phyloP scores from a whole-genome alignment of 2,329 filamentous ascomycete genomes.

The Aspergillus flavus region DNA sequence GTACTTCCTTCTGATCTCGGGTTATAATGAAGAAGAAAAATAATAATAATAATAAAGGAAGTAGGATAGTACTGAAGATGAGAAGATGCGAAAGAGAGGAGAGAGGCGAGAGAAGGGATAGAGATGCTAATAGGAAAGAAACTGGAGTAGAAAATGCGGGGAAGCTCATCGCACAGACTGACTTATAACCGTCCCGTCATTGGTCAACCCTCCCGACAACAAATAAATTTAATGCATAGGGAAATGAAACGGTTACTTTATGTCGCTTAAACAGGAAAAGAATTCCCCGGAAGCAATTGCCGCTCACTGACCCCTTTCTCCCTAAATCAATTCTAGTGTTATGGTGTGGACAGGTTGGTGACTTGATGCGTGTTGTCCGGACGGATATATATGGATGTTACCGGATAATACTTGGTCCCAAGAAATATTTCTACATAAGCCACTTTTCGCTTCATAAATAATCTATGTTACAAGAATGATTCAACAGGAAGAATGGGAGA shows the following conservation, averaged over 20 bases:
- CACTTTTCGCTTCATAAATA: not conserved
- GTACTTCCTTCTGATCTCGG: not conserved
- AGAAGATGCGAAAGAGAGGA: not conserved
- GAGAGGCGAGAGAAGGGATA: not conserved
- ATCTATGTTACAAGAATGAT: not conserved
- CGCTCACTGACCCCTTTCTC: not conserved
- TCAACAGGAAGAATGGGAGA: not conserved
- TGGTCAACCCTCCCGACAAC: not conserved
- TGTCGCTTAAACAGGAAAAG: not conserved
- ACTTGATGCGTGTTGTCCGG: not conserved
- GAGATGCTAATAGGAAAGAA: not conserved
- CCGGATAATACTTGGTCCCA: not conserved
- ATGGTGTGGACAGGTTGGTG: not conserved
- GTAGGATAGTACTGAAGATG: not conserved
- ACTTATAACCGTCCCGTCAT: constrained; percentile 2
- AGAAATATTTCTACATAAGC: not conserved
- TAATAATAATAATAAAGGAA: not conserved
- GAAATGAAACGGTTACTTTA: not conserved
- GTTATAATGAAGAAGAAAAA: not conserved
- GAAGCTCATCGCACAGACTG: not conserved
- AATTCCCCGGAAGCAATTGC: not conserved
- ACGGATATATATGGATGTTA: not conserved
- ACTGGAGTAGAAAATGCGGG: constrained; percentile 3
- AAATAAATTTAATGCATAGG: not conserved
- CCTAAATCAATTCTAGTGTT: not conserved